A percentile compares a stretch with the other conserved stretches of the same genome.
Conservation (phyloP, 1,139 yeast species). For the Saccharomyces hybrid region DNA sequence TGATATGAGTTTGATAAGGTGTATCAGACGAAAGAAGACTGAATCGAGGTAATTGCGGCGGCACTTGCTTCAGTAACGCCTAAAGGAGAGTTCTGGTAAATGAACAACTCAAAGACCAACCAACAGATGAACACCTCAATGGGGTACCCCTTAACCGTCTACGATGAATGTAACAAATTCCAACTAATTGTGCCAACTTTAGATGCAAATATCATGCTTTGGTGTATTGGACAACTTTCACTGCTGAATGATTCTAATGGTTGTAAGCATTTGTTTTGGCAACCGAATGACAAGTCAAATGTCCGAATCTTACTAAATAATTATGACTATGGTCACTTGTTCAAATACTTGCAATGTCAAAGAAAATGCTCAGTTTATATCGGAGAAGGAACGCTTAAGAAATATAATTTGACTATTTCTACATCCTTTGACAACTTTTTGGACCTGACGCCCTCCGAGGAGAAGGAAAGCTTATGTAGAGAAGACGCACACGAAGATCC, state of each 20-base stretch:
- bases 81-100: neutral
- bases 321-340: neutral
- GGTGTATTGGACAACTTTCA: neutral
- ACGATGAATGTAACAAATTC: neutral
- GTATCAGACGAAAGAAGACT: neutral
- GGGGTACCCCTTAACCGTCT: neutral
- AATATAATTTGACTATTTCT: neutral
- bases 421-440: neutral
- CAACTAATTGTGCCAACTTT: neutral
- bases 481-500: neutral
- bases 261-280: neutral
- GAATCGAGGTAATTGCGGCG: neutral
- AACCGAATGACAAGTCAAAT: neutral
- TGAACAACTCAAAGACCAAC: neutral
- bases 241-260: neutral
- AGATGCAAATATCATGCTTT: neutral
- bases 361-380: neutral
- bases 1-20: neutral
- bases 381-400: neutral
- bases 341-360: neutral
- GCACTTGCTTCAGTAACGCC: neutral
- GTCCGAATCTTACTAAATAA: neutral
- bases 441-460: neutral
- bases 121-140: neutral
- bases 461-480: neutral